These are phyloP conservation scores for Fusarium subtropicale DNA, from an alignment of 2,329 filamentous ascomycete genomes.

Conservation along the genomic window DNA sequence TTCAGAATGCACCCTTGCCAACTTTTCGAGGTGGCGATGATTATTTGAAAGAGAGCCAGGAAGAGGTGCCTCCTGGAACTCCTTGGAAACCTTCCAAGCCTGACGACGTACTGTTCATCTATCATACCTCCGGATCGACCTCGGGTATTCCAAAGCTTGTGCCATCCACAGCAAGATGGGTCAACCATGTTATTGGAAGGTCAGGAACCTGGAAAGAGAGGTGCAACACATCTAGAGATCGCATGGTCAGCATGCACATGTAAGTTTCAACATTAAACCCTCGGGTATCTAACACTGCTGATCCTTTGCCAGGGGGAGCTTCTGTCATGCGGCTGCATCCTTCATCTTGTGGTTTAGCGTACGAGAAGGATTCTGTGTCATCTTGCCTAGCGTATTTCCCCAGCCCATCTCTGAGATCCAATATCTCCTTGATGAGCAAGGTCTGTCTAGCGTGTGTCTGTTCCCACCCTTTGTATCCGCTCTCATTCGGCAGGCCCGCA, in stretches of 20 bases:
- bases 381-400: constrained; percentile 28
- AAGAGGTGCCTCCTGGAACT: neutral
- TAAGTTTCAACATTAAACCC: accelerated
- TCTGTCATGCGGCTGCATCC: constrained; percentile 29
- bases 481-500: constrained; percentile 22
- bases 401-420: constrained; percentile 14
- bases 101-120: constrained; percentile 24
- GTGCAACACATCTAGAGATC: neutral
- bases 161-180: constrained; percentile 34
- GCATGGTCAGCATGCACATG: neutral
- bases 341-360: constrained; percentile 4
- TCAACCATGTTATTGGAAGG: constrained; percentile 2
- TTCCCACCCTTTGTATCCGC: constrained; percentile 22
- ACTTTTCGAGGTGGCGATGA: neutral
- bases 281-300: neutral
- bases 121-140: constrained; percentile 42
- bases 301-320: constrained; percentile 27
- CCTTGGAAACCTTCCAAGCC: neutral
- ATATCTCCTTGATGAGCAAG: constrained; percentile 17
- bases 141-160: constrained; percentile 42
- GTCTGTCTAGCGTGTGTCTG: constrained; percentile 8
- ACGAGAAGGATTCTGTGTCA: constrained; percentile 19
- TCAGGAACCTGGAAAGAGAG: neutral
- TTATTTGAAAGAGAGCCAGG: neutral
- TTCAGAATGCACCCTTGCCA: constrained; percentile 16